Conservation (phyloP, 164 flowering plant species). For the Aristolochia fimbriata region DNA sequence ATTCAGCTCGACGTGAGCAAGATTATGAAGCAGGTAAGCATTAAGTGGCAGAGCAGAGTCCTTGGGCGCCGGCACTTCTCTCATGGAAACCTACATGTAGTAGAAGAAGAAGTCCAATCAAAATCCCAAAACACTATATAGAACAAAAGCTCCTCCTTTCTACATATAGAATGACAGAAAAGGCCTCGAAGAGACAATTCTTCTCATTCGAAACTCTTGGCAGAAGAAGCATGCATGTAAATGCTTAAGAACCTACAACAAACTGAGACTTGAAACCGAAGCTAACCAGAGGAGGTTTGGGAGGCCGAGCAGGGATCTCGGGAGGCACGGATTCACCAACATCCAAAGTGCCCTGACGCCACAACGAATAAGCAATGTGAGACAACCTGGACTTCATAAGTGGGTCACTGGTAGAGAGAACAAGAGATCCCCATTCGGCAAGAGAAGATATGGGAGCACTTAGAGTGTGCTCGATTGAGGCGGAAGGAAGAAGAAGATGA, state of each 20-base stretch:
- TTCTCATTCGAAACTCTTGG: no score
- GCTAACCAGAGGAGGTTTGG: conserved; percentile 58
- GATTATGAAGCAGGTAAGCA: conserved; percentile 93
- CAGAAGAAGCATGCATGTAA: neutral
- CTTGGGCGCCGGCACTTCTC: conserved; percentile 85
- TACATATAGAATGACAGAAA: neutral
- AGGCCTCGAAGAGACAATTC: neutral
- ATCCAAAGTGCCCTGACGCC: conserved; percentile 43
- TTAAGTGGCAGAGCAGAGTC: conserved; percentile 79
- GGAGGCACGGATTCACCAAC: conserved; percentile 57
- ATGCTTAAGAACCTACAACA: neutral
- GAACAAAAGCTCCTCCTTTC: neutral
- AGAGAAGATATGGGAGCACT: conserved; percentile 39
- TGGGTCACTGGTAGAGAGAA: conserved; percentile 84
- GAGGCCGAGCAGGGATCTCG: conserved; percentile 62
- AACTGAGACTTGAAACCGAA: neutral
- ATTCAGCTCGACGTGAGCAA: conserved; percentile 97
- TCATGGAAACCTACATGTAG: conserved; percentile 65
- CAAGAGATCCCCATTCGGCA: conserved; percentile 67
- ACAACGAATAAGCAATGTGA: conserved; percentile 60
- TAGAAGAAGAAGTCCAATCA: neutral
- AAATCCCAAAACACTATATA: neutral
- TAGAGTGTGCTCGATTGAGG: conserved; percentile 5
- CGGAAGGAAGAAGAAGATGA: conserved; percentile 10
- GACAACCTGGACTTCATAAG: conserved; percentile 59